A percentile compares a stretch with the other conserved stretches of the same genome.
Evolutionary conservation across 371 early-diverging fungal species (phyloP).

Genomic region (Rhizopus delemar): DNA sequence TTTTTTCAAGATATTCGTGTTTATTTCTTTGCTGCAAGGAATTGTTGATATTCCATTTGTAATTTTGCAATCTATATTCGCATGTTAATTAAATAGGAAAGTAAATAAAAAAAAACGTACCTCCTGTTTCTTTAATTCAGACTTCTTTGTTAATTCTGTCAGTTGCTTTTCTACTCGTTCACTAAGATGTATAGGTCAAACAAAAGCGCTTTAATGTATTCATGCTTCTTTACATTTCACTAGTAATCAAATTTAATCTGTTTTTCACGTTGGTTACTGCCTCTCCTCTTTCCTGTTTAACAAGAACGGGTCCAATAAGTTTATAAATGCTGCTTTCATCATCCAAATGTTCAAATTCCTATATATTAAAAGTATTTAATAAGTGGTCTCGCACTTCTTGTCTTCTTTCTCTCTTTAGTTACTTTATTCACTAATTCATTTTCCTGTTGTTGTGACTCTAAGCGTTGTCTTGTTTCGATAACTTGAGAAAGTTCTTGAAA

Average conservation of each 20-base stretch:
- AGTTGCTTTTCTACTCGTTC: constrained; percentile 83
- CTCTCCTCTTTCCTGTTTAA: constrained; percentile 89
- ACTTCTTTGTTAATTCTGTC: constrained; percentile 73
- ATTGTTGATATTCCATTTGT: constrained; percentile 38
- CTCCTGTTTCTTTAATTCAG: constrained; percentile 77
- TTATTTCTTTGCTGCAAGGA: constrained; percentile 21
- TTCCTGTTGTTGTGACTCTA: constrained; percentile 94
- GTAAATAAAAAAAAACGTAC: constrained; percentile 30
- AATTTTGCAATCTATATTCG: constrained; percentile 30
- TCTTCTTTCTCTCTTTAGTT: constrained; percentile 2
- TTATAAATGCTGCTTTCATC: constrained; percentile 89
- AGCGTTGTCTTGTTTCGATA: constrained; percentile 76
- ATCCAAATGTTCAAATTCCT: constrained; percentile 87
- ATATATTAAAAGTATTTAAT: background rate
- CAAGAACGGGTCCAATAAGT: constrained; percentile 92
- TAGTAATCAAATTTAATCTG: constrained; percentile 87
- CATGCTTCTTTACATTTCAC: constrained; percentile 76
- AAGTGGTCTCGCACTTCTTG: too few species aligned
- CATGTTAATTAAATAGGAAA: too few species aligned
- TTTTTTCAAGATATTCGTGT: background rate
- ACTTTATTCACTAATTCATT: constrained; percentile 90
- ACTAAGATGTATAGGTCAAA: constrained; percentile 40
- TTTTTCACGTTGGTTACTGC: constrained; percentile 88
- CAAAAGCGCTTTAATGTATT: background rate
- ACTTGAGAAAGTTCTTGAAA: constrained; percentile 74